Percentiles rank a stretch among this genome's conserved stretches.
Evolutionary conservation across 306 rosid genomes (phyloP).

Genomic region (Cicer cuneatum): DNA sequence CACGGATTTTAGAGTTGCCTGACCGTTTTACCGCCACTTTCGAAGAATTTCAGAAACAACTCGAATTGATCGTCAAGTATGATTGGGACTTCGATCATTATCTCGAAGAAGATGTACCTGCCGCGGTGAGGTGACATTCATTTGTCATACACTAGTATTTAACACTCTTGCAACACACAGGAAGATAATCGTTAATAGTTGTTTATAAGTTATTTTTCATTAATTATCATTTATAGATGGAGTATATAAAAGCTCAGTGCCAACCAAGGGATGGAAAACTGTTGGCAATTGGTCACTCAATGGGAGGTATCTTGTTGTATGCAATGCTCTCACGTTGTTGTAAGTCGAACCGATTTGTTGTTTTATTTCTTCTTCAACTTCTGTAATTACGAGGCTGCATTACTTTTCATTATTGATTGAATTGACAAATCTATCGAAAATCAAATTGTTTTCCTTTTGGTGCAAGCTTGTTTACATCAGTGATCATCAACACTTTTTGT

Average conservation of each 20-base stretch:
- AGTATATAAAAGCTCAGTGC: slow-evolving; percentile 72
- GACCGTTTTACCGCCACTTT: slow-evolving; percentile 54
- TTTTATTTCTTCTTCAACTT: slow-evolving; percentile 28
- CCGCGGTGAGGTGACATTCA: slow-evolving; percentile 83
- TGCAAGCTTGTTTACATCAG: slow-evolving; percentile 7
- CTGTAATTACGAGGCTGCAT: slow-evolving; percentile 6
- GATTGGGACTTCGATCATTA: slow-evolving; percentile 94
- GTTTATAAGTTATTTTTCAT: too few relatives aligned
- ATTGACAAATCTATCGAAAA: slow-evolving; percentile 14
- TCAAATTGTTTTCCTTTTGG: slow-evolving; percentile 10
- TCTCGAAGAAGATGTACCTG: slow-evolving; percentile 86
- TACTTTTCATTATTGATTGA: slow-evolving; percentile 1
- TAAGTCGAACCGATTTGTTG: slow-evolving; percentile 55
- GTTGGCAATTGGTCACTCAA: slow-evolving; percentile 89
- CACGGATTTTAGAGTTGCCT: slow-evolving; percentile 52
- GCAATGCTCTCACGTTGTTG: slow-evolving; percentile 71
- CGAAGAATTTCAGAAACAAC: slow-evolving; percentile 66
- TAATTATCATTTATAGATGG: slow-evolving; percentile 52
- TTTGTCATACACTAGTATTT: slow-evolving; percentile 22
- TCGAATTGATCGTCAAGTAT: slow-evolving; percentile 53
- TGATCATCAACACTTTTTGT: slow-evolving; percentile 29
- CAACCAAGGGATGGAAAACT: slow-evolving; percentile 81
- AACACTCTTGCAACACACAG: too few relatives aligned
- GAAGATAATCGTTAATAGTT: too few relatives aligned
- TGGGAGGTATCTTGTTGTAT: slow-evolving; percentile 96